These are phyloP conservation scores for Magnolia sinica DNA, from an alignment of 164 flowering plant genomes.

Conservation along the genomic window DNA sequence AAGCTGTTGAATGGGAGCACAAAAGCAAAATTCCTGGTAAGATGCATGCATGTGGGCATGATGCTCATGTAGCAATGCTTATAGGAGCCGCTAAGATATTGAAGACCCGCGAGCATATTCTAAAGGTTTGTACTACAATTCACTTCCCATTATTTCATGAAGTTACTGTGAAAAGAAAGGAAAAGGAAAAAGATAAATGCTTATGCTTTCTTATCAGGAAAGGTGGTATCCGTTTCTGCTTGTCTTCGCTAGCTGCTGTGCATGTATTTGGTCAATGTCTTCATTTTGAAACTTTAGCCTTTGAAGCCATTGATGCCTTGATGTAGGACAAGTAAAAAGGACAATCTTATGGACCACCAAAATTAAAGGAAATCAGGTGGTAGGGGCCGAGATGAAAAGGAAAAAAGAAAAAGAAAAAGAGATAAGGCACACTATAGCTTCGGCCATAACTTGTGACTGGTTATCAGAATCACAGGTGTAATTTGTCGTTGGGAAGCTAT, in stretches of 20 bases:
- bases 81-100: constrained; percentile 85
- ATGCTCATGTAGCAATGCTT: constrained; percentile 92
- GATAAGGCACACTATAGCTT: too few relatives aligned
- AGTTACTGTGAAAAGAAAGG: neutral
- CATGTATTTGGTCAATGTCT: constrained; percentile 2
- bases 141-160: constrained; percentile 1
- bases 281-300: neutral
- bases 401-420: too few relatives aligned
- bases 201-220: neutral
- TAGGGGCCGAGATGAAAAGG: too few relatives aligned
- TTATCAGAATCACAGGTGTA: too few relatives aligned
- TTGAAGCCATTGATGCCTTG: neutral
- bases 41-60: constrained; percentile 99
- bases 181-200: neutral
- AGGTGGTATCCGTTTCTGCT: neutral
- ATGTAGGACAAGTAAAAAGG: too few relatives aligned
- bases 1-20: constrained; percentile 85
- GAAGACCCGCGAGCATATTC: constrained; percentile 50
- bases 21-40: constrained; percentile 72
- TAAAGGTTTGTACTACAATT: constrained; percentile 40
- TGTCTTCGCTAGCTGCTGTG: neutral
- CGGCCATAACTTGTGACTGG: too few relatives aligned
- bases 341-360: too few relatives aligned
- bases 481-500: too few relatives aligned
- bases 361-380: too few relatives aligned